A percentile compares a stretch with the other conserved stretches of the same genome.
Evolutionary conservation across 805 yeast genomes (phyloP).

Genomic region (Scheffersomyces coipomensis): DNA sequence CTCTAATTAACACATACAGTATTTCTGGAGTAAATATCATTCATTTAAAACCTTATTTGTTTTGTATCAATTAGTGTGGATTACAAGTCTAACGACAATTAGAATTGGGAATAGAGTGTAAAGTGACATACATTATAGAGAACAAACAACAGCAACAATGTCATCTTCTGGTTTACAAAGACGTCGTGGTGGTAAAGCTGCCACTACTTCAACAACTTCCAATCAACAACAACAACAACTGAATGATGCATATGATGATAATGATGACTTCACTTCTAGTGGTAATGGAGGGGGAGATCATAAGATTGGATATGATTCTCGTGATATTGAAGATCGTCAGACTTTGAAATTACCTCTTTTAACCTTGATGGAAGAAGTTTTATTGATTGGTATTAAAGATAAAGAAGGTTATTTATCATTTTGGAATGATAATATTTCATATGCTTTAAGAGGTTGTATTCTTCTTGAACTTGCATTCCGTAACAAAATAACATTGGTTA

Average conservation of each 20-base stretch:
- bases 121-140: no score
- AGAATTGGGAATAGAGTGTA: no score
- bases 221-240: constrained; percentile 12
- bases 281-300: constrained; percentile 36
- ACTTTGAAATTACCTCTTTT: constrained; percentile 60
- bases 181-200: constrained; percentile 61
- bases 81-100: no score
- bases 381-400: constrained; percentile 90
- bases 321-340: constrained; percentile 48
- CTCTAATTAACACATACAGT: no score
- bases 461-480: constrained; percentile 88
- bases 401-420: constrained; percentile 94
- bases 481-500: constrained; percentile 82
- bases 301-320: constrained; percentile 80
- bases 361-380: constrained; percentile 95
- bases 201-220: constrained; percentile 13
- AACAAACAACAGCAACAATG: no score
- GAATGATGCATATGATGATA: constrained; percentile 22
- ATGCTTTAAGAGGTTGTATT: constrained; percentile 93
- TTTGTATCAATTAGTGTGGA: no score
- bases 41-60: no score
- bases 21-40: no score
- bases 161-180: constrained; percentile 64
- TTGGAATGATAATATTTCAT: constrained; percentile 97
- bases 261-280: constrained; percentile 12